Conservation (phyloP, 2,329 filamentous ascomycete genomes). For the Diaporthe vexans region DNA sequence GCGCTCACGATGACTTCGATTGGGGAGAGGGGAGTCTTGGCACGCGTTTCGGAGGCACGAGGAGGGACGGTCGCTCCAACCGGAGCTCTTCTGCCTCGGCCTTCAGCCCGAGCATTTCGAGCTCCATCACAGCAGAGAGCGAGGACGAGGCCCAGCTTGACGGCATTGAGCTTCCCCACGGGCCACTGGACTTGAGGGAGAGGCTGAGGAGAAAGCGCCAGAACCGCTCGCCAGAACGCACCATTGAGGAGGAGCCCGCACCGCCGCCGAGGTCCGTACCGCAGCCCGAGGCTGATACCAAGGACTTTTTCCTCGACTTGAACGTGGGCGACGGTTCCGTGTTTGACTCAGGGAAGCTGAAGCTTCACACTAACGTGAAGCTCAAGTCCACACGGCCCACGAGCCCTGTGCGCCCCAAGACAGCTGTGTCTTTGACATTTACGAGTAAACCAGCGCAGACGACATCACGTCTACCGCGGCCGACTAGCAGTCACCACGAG, state of each 20-base stretch:
- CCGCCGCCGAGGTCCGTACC: constrained; percentile 45
- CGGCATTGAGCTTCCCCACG: constrained; percentile 87
- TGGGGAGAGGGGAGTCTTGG: constrained; percentile 96
- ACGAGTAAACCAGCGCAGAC: constrained; percentile 78
- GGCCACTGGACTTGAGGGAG: constrained; percentile 85
- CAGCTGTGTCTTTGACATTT: constrained; percentile 90
- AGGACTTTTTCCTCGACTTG: constrained; percentile 88
- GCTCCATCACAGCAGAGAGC: constrained; percentile 91
- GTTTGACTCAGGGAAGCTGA: constrained; percentile 84
- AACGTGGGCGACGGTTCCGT: constrained; percentile 88
- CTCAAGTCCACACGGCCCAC: constrained; percentile 79
- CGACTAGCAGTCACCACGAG: constrained; percentile 74
- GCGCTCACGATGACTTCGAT: constrained; percentile 83
- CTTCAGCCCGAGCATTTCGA: constrained; percentile 92
- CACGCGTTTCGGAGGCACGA: constrained; percentile 89
- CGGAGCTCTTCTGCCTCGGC: constrained; percentile 90
- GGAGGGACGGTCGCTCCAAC: constrained; percentile 82
- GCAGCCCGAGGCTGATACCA: constrained; percentile 61
- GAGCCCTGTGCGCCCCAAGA: constrained; percentile 79
- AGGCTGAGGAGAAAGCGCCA: constrained; percentile 80
- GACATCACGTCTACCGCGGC: constrained; percentile 82
- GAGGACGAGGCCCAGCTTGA: constrained; percentile 88
- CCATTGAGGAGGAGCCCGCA: constrained; percentile 53
- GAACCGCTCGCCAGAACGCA: constrained; percentile 68
- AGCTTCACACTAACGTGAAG: constrained; percentile 91